A percentile compares a stretch with the other conserved stretches of the same genome.
Evolutionary conservation across 148 eudicot species (phyloP).

Genomic region (Hydrangea macrophylla): DNA sequence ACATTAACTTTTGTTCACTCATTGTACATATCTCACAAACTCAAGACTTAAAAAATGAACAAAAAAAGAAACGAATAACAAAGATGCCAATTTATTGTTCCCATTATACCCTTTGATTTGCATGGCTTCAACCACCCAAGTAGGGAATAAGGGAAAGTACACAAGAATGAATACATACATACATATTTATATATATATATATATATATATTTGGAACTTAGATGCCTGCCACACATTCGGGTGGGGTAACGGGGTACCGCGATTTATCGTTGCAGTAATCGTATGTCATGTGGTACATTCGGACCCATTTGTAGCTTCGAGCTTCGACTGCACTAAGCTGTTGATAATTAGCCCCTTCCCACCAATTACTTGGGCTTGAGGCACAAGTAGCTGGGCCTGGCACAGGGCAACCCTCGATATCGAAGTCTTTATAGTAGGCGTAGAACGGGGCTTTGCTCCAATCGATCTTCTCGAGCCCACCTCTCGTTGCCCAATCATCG

Average conservation of each 20-base stretch:
- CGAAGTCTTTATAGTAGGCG: conserved; percentile 38
- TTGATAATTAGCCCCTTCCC: conserved; percentile 44
- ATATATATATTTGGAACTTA: conserved; percentile 7
- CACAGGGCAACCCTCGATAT: conserved; percentile 40
- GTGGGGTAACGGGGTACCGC: conserved; percentile 37
- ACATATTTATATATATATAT: background rate
- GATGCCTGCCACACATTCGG: conserved; percentile 52
- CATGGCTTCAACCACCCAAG: conserved; percentile 4
- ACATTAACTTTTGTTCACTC: background rate
- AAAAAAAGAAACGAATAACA: background rate
- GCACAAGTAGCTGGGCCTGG: conserved; percentile 40
- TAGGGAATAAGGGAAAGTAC: no score
- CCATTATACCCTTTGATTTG: conserved; percentile 13
- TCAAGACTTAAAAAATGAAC: background rate
- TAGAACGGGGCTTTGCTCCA: conserved; percentile 37
- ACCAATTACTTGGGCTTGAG: conserved; percentile 36
- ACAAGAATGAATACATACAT: no score
- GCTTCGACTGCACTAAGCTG: conserved; percentile 34
- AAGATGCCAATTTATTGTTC: background rate
- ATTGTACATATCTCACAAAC: background rate
- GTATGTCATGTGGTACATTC: conserved; percentile 44
- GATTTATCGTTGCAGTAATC: conserved; percentile 52
- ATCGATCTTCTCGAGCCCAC: no score
- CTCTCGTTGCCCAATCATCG: conserved; percentile 87
- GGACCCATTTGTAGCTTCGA: conserved; percentile 39